These are phyloP conservation scores for Colletotrichum spaethianum DNA, from an alignment of 2,329 filamentous ascomycete species.

Conservation along the genomic window DNA sequence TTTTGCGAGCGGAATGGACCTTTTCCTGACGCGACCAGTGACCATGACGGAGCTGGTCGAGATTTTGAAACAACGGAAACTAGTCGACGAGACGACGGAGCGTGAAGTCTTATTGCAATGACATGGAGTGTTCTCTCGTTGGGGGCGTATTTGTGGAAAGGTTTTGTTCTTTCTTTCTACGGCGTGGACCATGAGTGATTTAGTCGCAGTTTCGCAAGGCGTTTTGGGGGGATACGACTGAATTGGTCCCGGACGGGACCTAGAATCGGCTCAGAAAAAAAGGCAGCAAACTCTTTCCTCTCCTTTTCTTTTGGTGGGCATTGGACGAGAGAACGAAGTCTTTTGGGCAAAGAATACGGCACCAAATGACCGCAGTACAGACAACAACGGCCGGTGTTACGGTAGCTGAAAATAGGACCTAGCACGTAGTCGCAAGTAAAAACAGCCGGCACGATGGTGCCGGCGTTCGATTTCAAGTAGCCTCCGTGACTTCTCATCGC, in stretches of 20 bases:
- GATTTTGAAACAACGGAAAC: constrained; percentile 34
- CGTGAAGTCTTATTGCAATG: constrained; percentile 15
- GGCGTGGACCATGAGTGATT: not conserved
- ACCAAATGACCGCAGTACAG: not conserved
- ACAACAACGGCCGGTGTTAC: not conserved
- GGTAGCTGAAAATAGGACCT: not conserved
- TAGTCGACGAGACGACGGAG: constrained; percentile 30
- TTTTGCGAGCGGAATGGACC: constrained; percentile 59
- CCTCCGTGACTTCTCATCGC: not conserved
- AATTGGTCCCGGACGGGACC: constrained; percentile 20
- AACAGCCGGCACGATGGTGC: constrained; percentile 5
- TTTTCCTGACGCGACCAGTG: constrained; percentile 63
- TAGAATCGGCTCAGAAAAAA: constrained; percentile 22
- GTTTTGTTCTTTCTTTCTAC: not conserved
- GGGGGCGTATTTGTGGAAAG: not conserved
- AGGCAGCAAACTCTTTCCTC: not conserved
- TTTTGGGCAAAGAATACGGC: constrained; percentile 1
- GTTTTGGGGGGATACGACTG: constrained; percentile 15
- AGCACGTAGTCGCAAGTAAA: constrained; percentile 5
- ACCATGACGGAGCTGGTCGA: constrained; percentile 50
- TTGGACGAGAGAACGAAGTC: not conserved
- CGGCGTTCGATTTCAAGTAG: not conserved
- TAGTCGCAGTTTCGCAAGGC: constrained; percentile 26
- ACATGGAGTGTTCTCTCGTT: not conserved
- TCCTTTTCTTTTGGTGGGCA: not conserved